phyloP scores from a whole-genome alignment of 768 basidiomycete genomes.

The Lactarius evosmus region DNA sequence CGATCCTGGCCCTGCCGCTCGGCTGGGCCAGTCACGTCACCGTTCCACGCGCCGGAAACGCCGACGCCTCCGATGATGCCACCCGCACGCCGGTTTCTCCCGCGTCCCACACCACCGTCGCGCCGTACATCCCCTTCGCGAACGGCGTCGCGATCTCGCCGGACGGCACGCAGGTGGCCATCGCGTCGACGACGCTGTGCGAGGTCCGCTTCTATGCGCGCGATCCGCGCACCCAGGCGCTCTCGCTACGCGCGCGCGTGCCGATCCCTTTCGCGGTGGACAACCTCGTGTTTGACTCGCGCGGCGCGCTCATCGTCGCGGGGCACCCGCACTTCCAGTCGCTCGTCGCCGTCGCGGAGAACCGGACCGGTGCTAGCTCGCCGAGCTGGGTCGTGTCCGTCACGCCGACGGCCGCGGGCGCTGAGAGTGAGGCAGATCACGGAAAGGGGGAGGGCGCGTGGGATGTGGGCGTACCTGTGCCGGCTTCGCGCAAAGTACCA shows the following conservation, averaged over 20 bases:
- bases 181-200: slow-evolving; percentile 52
- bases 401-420: slow-evolving; percentile 29
- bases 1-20: slow-evolving; percentile 53
- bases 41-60: slow-evolving; percentile 27
- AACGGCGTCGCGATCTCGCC: slow-evolving; percentile 67
- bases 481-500: slow-evolving; percentile 43
- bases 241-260: slow-evolving; percentile 41
- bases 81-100: slow-evolving; percentile 29
- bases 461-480: slow-evolving; percentile 48
- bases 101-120: slow-evolving; percentile 39
- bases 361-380: slow-evolving; percentile 40
- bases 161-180: slow-evolving; percentile 45
- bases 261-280: slow-evolving; percentile 59
- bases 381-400: slow-evolving; percentile 62
- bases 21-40: slow-evolving; percentile 58
- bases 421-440: slow-evolving; percentile 6
- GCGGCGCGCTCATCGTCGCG: slow-evolving; percentile 49
- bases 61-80: slow-evolving; percentile 24
- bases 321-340: slow-evolving; percentile 66
- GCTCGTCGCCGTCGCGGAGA: slow-evolving; percentile 44
- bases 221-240: slow-evolving; percentile 42
- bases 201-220: slow-evolving; percentile 53
- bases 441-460: slow-evolving; percentile 29
- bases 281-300: slow-evolving; percentile 54
- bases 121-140: slow-evolving; percentile 56